Evolutionary conservation across 169 alveolate genomes (phyloP).

Genomic region (Plasmodium berghei): DNA sequence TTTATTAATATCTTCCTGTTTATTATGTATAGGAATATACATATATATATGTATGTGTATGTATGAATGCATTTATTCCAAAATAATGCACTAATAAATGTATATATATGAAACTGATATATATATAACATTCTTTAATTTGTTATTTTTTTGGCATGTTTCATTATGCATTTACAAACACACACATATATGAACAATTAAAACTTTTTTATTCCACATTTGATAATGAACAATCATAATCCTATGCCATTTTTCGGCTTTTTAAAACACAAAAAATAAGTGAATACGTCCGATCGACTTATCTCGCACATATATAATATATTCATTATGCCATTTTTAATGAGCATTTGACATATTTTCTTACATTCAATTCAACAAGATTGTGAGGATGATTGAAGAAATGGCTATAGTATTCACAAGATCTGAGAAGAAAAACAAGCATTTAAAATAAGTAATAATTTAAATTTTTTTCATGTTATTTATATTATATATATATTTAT

Average conservation of each 20-base stretch:
- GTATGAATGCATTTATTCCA: neutral
- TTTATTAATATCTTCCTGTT: slow-evolving; percentile 54
- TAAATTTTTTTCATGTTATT: neutral
- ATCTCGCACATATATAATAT: too few relatives aligned
- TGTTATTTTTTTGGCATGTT: neutral
- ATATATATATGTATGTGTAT: neutral
- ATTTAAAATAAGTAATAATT: neutral
- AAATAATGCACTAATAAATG: neutral
- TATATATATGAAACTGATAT: neutral
- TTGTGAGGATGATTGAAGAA: slow-evolving; percentile 54
- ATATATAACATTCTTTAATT: too few relatives aligned
- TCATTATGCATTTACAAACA: too few relatives aligned
- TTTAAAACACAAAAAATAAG: too few relatives aligned
- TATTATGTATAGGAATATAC: neutral
- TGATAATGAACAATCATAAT: too few relatives aligned
- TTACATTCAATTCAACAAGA: slow-evolving; percentile 52
- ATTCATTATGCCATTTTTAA: too few relatives aligned
- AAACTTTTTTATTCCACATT: too few relatives aligned
- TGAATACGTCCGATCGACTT: too few relatives aligned
- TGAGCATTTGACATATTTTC: neutral
- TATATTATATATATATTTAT: neutral
- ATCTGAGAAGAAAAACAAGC: slow-evolving; percentile 23
- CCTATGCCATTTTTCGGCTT: too few relatives aligned
- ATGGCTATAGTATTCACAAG: slow-evolving; percentile 73
- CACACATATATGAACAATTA: too few relatives aligned